A percentile compares a stretch with the other conserved stretches of the same genome.
These are phyloP conservation scores for Capillidium heterosporum DNA, from an alignment of 371 early-diverging fungal genomes.

Conservation along the genomic window DNA sequence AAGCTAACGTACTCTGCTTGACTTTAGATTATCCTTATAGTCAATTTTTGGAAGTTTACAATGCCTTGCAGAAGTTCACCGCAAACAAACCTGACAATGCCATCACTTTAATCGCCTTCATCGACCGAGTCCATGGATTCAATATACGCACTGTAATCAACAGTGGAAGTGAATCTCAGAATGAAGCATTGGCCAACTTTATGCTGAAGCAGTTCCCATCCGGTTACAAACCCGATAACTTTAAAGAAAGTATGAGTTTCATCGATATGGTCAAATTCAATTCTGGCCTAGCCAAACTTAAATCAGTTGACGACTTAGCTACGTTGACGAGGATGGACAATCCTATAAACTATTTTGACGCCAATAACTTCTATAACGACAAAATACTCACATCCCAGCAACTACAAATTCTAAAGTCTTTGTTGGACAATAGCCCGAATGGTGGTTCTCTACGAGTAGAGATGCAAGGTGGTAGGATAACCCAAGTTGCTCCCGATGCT, in stretches of 20 bases:
- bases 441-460: neutral
- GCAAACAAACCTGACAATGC: neutral
- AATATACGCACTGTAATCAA: neutral
- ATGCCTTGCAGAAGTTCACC: slow-evolving; percentile 1
- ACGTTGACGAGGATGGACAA: neutral
- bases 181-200: neutral
- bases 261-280: neutral
- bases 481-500: neutral
- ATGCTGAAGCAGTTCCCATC: neutral
- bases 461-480: neutral
- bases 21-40: neutral
- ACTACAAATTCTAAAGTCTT: neutral
- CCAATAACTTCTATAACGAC: neutral
- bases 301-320: neutral
- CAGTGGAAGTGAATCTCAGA: too few species aligned
- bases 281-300: neutral
- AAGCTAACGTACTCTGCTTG: neutral
- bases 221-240: too few species aligned
- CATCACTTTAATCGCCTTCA: neutral
- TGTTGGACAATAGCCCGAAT: too few species aligned
- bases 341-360: neutral
- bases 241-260: neutral
- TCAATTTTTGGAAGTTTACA: neutral
- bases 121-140: neutral
- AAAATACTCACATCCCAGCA: neutral